A percentile compares a stretch with the other conserved stretches of the same genome.
Evolutionary conservation across 345 rosid genomes (phyloP).

Genomic region (Jatropha curcas): DNA sequence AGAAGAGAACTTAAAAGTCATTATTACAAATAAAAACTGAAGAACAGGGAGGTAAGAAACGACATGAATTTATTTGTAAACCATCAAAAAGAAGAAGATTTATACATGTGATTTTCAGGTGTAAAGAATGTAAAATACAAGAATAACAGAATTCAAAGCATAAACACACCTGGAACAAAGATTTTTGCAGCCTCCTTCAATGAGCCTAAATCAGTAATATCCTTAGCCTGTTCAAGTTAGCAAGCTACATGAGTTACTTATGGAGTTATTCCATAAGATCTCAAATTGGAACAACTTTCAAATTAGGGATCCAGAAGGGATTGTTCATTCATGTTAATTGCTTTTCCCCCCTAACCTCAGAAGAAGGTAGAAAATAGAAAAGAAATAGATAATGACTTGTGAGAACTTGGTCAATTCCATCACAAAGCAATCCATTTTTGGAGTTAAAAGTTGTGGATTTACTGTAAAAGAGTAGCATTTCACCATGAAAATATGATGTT

Average conservation of each 20-base stretch:
- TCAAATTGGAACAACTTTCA: neutral
- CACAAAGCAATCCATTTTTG: neutral
- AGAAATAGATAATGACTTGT: neutral
- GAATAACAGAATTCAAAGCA: neutral
- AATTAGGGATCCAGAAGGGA: neutral
- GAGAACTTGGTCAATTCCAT: too few species aligned
- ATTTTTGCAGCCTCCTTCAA: constrained; percentile 76
- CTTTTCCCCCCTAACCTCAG: neutral
- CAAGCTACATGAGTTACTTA: constrained; percentile 19
- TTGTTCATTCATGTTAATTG: neutral
- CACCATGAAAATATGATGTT: neutral
- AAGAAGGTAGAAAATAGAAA: neutral
- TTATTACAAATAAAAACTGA: neutral
- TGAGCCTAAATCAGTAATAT: constrained; percentile 78
- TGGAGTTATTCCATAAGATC: constrained; percentile 9
- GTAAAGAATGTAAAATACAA: neutral
- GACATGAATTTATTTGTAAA: neutral
- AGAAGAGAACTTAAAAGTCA: constrained; percentile 3
- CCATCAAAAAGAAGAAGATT: neutral
- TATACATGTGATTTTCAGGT: neutral
- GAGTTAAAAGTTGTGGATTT: neutral
- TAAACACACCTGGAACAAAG: constrained; percentile 73
- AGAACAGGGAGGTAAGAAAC: neutral
- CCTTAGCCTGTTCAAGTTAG: constrained; percentile 69
- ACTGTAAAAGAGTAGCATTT: neutral